Evolutionary conservation across 78 protist genomes (phyloP), one percentile per base, ranked within the genome.

Genomic region (Anaeramoeba ignava): DNA sequence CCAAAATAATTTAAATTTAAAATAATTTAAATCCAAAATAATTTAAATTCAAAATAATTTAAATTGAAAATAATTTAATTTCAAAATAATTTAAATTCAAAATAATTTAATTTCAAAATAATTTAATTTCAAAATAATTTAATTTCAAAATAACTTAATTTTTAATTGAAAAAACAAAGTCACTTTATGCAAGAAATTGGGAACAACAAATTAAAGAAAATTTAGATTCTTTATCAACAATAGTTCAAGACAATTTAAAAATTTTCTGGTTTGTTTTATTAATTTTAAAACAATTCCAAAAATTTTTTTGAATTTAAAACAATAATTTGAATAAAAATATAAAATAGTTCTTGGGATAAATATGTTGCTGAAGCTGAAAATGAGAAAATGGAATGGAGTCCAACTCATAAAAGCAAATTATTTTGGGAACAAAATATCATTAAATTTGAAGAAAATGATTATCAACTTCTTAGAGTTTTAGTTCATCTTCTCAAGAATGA

Each of bases 361-460:
- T 54, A 54, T 54, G 73, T 54, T 27, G 73, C 8, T 27, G 73
- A 54, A 54, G 73, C 17, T 54, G 17, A 8, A 54, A 54, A 17
- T 54, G 90, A 93, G 33, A 82, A 40, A 33, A 86, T 96, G 39
- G 90, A 88, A 80, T 95, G 98, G 98, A 79, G 92, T 38, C 95
- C 97, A 54, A 89, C 86, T 8, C 98, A 96, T 89, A 90, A 86
- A 39, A 82, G 91, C 23, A 92, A 89, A 80, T 78, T 86, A n/a
- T 95, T 96, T 85, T 96, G 98, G 98, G 38, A 67, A 34, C 93
- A 95, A 54, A 93, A 93, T 81, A 84, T 85, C 38, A 23, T 78
- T n/a, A 81, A 82, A 38, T 89, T 95, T 81, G 95, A 94, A 79
- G 94, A 90, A 42, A 78, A 93, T 78, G 23, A 40, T 12, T 2